phyloP scores from a whole-genome alignment of 2,329 filamentous ascomycete genomes.

The Albophoma yamanashiensis region DNA sequence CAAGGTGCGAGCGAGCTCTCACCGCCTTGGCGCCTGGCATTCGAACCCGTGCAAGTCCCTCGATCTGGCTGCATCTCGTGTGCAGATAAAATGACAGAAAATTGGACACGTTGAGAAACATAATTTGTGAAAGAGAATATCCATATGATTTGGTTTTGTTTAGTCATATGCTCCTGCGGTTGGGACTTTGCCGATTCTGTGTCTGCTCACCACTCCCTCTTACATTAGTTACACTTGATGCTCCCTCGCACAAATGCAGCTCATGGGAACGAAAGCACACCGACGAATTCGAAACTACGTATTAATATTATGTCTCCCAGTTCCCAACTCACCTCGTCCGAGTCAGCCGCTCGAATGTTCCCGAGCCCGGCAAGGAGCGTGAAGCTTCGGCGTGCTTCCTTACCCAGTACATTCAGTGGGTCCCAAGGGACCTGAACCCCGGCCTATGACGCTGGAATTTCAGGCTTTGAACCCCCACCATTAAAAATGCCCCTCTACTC shows the following conservation, averaged over 20 bases:
- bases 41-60: not conserved
- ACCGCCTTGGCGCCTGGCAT: constrained; percentile 17
- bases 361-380: not conserved
- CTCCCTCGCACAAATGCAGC: not conserved
- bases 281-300: not conserved
- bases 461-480: constrained; percentile 7
- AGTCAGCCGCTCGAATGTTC: not conserved
- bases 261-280: not conserved
- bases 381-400: not conserved
- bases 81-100: not conserved
- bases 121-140: not conserved
- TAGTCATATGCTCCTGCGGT: not conserved
- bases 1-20: constrained; percentile 9
- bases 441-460: constrained; percentile 5
- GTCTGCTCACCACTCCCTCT: not conserved
- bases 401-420: constrained; percentile 8
- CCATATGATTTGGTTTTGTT: not conserved
- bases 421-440: constrained; percentile 1
- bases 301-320: not conserved
- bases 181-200: not conserved
- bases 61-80: not conserved
- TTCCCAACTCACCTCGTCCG: not conserved
- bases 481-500: constrained; percentile 12
- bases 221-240: accelerated
- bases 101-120: not conserved